A percentile compares a stretch with the other conserved stretches of the same genome.
These are phyloP conservation scores for Rubia yunnanensis DNA, from an alignment of 257 asterid species.

Conservation along the genomic window DNA sequence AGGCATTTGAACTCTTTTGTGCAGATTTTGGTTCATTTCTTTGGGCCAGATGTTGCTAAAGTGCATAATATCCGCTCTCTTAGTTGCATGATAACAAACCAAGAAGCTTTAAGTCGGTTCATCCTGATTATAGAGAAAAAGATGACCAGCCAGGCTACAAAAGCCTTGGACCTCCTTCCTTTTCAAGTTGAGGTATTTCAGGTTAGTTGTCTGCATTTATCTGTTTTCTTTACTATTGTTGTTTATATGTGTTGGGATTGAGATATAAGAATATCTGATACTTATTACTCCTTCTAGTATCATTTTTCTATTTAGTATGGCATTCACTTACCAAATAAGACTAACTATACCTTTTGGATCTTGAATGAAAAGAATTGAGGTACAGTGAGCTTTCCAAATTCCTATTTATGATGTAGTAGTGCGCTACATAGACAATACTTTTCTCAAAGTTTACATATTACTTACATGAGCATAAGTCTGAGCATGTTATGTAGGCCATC, in stretches of 20 bases:
- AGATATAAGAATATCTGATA: neutral
- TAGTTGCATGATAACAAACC: constrained; percentile 29
- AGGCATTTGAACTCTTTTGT: constrained; percentile 13
- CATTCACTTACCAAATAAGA: neutral
- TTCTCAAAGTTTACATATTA: too few species aligned
- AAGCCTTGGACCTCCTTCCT: constrained; percentile 41
- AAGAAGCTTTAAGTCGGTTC: constrained; percentile 40
- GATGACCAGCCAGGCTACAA: constrained; percentile 62
- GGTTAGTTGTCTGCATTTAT: constrained; percentile 28
- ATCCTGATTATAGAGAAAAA: constrained; percentile 52
- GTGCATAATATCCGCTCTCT: constrained; percentile 45
- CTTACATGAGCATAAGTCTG: neutral
- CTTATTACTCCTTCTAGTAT: neutral
- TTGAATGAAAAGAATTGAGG: neutral
- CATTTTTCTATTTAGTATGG: neutral
- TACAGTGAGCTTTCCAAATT: neutral
- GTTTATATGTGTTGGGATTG: neutral
- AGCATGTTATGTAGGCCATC: neutral
- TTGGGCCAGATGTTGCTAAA: constrained; percentile 40
- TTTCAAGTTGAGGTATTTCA: constrained; percentile 73
- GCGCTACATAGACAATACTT: neutral
- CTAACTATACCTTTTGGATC: neutral
- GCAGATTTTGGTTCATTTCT: constrained; percentile 63
- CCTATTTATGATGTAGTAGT: too few species aligned
- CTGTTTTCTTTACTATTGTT: neutral